Conservation (phyloP, 169 alveolate species). For the Perkinsus marinus region DNA sequence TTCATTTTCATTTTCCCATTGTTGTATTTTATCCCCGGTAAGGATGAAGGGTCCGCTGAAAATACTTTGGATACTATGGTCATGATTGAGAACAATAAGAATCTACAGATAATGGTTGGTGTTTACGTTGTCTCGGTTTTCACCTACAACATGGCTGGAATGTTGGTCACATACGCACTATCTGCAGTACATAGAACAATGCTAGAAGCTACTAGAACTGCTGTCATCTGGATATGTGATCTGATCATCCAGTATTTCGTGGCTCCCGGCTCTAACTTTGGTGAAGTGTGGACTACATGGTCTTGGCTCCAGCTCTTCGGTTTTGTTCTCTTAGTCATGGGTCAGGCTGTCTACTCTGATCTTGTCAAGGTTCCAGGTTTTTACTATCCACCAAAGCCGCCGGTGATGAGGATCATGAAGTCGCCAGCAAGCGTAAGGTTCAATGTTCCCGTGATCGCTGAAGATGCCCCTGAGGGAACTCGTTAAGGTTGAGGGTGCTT, state of each 20-base stretch:
- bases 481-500: neutral
- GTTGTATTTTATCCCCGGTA: neutral
- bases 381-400: neutral
- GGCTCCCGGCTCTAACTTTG: neutral
- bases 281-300: neutral
- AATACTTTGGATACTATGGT: neutral
- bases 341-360: neutral
- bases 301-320: neutral
- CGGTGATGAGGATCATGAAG: neutral
- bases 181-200: neutral
- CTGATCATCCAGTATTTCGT: neutral
- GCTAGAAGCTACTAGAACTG: neutral
- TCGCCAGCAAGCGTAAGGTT: neutral
- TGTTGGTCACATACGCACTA: neutral
- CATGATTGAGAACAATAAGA: neutral
- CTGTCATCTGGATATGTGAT: neutral
- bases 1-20: neutral
- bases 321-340: neutral
- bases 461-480: neutral
- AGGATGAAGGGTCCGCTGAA: neutral
- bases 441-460: neutral
- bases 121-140: neutral
- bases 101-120: neutral
- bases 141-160: constrained; percentile 4
- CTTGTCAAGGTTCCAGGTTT: neutral